Conservation (phyloP, 2,329 filamentous ascomycete species). For the Aaosphaeria arxii region DNA sequence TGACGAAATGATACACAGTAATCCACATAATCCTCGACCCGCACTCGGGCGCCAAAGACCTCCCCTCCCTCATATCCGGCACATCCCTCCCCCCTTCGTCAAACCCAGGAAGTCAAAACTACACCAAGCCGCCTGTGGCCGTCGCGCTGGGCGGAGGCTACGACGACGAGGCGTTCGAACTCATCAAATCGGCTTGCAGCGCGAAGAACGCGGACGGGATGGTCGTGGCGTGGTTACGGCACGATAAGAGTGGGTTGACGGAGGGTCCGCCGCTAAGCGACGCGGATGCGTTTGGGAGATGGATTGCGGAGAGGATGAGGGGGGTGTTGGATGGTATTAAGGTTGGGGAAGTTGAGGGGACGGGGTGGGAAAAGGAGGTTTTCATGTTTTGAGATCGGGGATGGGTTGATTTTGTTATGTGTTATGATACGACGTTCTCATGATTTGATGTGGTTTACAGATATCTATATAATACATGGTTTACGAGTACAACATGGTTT, state of each 20-base stretch:
- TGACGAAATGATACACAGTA: too few species aligned
- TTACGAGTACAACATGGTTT: too few species aligned
- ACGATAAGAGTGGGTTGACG: slow-evolving; percentile 3
- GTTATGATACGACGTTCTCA: background rate
- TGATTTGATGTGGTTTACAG: too few species aligned
- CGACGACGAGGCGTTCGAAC: slow-evolving; percentile 4
- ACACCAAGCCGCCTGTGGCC: slow-evolving; percentile 2
- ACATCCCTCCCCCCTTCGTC: background rate
- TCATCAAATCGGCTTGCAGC: slow-evolving; percentile 3
- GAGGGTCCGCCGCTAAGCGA: slow-evolving; percentile 1
- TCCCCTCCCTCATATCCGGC: slow-evolving; percentile 5
- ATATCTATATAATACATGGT: too few species aligned
- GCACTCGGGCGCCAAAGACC: slow-evolving; percentile 1
- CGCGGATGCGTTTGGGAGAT: slow-evolving; percentile 1
- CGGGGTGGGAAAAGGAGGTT: background rate
- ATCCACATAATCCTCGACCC: slow-evolving; percentile 4
- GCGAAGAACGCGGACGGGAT: background rate
- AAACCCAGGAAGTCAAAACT: slow-evolving; percentile 9
- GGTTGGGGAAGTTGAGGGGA: background rate
- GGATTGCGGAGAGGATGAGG: slow-evolving; percentile 5
- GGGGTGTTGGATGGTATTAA: background rate
- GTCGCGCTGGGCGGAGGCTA: slow-evolving; percentile 4
- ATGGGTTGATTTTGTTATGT: background rate
- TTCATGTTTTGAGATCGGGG: background rate
- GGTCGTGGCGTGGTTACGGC: slow-evolving; percentile 7